Conservation (phyloP, 2,329 filamentous ascomycete genomes). For the Aspergillus sp. region DNA sequence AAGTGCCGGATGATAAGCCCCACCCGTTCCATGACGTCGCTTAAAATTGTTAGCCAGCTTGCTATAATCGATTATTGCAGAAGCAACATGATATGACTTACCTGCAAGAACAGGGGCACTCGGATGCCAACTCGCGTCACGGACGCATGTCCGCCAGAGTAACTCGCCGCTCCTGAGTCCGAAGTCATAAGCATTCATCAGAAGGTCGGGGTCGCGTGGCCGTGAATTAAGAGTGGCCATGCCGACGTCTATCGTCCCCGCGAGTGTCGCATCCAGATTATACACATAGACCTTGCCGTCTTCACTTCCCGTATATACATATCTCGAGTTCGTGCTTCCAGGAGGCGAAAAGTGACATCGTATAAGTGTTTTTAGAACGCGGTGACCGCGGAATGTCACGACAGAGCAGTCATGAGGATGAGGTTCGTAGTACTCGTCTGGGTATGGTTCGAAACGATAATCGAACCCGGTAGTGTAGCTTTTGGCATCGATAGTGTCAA, state of each 20-base stretch:
- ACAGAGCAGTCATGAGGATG: slow-evolving; percentile 84
- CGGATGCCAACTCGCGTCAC: slow-evolving; percentile 89
- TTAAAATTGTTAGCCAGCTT: slow-evolving; percentile 25
- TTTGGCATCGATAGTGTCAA: slow-evolving; percentile 47
- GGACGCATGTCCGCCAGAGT: slow-evolving; percentile 69
- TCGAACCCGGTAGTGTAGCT: slow-evolving; percentile 56
- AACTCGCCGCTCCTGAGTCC: slow-evolving; percentile 44
- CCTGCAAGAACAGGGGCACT: slow-evolving; percentile 69
- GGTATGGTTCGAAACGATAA: slow-evolving; percentile 53
- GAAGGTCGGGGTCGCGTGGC: slow-evolving; percentile 47
- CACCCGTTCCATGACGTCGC: slow-evolving; percentile 79
- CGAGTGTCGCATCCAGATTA: slow-evolving; percentile 84
- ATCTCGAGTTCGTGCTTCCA: slow-evolving; percentile 76
- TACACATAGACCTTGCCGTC: slow-evolving; percentile 88
- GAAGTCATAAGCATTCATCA: slow-evolving; percentile 52
- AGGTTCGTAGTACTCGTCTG: slow-evolving; percentile 50
- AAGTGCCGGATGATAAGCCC: slow-evolving; percentile 65
- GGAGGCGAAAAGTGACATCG: slow-evolving; percentile 92
- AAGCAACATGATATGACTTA: slow-evolving; percentile 28
- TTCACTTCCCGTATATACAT: slow-evolving; percentile 86
- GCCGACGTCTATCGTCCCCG: slow-evolving; percentile 69
- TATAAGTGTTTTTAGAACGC: slow-evolving; percentile 82
- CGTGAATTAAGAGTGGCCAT: slow-evolving; percentile 60
- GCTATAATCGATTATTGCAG: background rate
- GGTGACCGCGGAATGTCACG: slow-evolving; percentile 88